Percentiles rank a stretch among this genome's conserved stretches.
Conservation (phyloP, 2,329 filamentous ascomycete genomes). For the Sarocladium brachiariae region DNA sequence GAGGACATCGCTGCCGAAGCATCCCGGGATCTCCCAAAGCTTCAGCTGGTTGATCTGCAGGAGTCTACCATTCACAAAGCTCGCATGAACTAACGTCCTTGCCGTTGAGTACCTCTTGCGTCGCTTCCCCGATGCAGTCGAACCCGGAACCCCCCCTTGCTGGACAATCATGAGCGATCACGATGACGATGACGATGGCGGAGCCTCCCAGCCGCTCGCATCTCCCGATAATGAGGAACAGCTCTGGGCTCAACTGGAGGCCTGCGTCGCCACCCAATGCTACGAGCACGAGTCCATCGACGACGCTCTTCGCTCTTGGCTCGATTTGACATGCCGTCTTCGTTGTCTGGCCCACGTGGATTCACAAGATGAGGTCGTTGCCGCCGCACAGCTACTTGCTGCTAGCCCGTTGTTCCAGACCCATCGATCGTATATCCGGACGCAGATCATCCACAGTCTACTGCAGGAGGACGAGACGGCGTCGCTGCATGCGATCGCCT, state of each 20-base stretch:
- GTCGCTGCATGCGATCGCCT: conserved; percentile 74
- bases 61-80: not conserved
- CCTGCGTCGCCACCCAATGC: conserved; percentile 40
- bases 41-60: not conserved
- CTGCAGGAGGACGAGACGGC: conserved; percentile 80
- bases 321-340: conserved; percentile 69
- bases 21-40: not conserved
- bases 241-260: conserved; percentile 67
- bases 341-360: conserved; percentile 68
- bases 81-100: not conserved
- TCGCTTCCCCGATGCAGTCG: conserved; percentile 28
- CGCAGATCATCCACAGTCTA: conserved; percentile 86
- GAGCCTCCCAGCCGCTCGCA: conserved; percentile 47
- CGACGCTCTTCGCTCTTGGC: conserved; percentile 76
- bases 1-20: too few relatives aligned
- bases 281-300: conserved; percentile 60
- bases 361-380: conserved; percentile 71
- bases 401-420: conserved; percentile 65
- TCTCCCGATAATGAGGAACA: conserved; percentile 73
- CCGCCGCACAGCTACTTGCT: conserved; percentile 73
- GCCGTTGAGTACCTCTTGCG: not conserved
- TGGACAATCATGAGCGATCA: conserved; percentile 49
- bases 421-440: conserved; percentile 81
- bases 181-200: conserved; percentile 41
- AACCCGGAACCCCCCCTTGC: conserved; percentile 13